A percentile compares a stretch with the other conserved stretches of the same genome.
Conservation (phyloP, 2,329 filamentous ascomycete species). For the Penicillium crustosum region DNA sequence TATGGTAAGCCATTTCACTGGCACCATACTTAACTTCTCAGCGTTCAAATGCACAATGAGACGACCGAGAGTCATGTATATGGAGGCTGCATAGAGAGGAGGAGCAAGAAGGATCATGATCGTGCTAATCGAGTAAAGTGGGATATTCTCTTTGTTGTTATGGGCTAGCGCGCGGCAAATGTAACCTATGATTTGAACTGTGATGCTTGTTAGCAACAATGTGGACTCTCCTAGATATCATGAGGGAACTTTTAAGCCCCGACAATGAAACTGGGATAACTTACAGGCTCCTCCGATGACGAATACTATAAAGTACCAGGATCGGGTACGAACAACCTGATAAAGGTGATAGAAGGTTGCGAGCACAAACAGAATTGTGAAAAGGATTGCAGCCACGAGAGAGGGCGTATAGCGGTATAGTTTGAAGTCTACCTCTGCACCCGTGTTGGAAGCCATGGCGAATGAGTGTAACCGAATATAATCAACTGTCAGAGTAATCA, state of each 20-base stretch:
- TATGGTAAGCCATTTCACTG: constrained; percentile 46
- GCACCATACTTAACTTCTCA: constrained; percentile 45
- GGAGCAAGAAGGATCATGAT: constrained; percentile 51
- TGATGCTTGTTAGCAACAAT: not conserved
- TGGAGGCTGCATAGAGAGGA: constrained; percentile 50
- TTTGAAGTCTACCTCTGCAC: not conserved
- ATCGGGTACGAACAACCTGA: constrained; percentile 8
- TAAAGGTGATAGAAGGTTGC: constrained; percentile 13
- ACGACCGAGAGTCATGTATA: constrained; percentile 51
- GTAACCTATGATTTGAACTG: constrained; percentile 25
- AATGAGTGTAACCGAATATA: not conserved
- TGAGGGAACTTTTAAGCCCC: not conserved
- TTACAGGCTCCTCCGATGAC: constrained; percentile 21
- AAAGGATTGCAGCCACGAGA: constrained; percentile 24
- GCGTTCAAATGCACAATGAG: constrained; percentile 44
- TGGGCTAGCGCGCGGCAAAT: constrained; percentile 17
- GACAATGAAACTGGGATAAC: not conserved
- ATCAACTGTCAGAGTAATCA: not conserved
- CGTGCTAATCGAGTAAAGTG: constrained; percentile 42
- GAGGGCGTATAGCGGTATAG: constrained; percentile 29
- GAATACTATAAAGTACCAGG: constrained; percentile 17
- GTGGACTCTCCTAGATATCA: not conserved
- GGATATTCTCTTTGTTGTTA: constrained; percentile 10
- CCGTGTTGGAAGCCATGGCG: not conserved
- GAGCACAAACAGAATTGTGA: constrained; percentile 22